Conservation (phyloP, 345 rosid species). For the Eucalyptus urophylla region DNA sequence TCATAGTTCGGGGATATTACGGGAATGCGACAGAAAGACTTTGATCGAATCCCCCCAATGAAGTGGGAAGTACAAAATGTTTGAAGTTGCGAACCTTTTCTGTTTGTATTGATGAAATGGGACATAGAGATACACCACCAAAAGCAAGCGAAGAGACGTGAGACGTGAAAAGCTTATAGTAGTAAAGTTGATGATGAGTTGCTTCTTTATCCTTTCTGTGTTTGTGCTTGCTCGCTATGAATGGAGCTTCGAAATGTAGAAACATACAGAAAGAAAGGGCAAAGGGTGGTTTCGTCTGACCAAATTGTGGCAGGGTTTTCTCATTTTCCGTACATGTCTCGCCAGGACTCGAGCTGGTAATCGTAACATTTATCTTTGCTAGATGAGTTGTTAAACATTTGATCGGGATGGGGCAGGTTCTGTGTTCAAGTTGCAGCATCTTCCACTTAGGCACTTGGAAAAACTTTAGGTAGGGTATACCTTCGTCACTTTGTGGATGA, state of each 20-base stretch:
- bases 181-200: background rate
- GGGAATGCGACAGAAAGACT: background rate
- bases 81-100: background rate
- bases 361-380: background rate
- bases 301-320: background rate
- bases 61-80: background rate
- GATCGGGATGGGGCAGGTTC: background rate
- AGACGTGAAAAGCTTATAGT: background rate
- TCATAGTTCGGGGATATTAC: background rate
- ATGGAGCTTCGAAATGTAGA: background rate
- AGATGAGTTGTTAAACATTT: background rate
- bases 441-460: background rate
- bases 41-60: background rate
- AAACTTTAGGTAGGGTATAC: background rate
- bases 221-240: background rate
- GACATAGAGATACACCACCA: background rate
- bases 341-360: background rate
- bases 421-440: background rate
- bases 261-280: background rate
- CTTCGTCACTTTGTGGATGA: accelerated
- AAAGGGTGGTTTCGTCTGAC: background rate
- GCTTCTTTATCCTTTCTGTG: background rate
- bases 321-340: background rate
- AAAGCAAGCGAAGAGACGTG: background rate
- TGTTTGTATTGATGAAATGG: background rate